phyloP scores from a whole-genome alignment of 768 basidiomycete species.

The Tulasnella sp. region DNA sequence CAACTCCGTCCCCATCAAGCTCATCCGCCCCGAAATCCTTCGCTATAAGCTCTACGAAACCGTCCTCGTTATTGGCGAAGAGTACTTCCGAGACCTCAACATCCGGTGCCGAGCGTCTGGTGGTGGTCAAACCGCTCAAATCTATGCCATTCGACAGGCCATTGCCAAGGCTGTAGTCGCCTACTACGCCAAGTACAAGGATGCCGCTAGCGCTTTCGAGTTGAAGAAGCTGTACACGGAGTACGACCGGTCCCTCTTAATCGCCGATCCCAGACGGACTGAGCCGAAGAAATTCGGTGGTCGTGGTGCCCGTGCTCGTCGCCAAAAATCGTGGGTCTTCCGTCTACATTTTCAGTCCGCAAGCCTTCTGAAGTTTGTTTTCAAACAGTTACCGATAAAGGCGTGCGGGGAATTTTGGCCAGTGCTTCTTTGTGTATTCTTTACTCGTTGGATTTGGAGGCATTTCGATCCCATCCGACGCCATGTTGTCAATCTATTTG shows the following conservation, averaged over 20 bases:
- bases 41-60: constrained; percentile 99
- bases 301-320: constrained; percentile 93
- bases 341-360: not conserved
- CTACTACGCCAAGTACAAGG: constrained; percentile 97
- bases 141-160: constrained; percentile 98
- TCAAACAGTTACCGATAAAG: not conserved
- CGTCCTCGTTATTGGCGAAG: constrained; percentile 86
- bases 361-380: not conserved
- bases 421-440: not conserved
- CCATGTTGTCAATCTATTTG: not conserved
- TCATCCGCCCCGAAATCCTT: constrained; percentile 90
- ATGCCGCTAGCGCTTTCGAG: constrained; percentile 94
- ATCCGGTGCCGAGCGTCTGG: constrained; percentile 98
- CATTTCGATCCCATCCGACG: not conserved
- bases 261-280: constrained; percentile 93
- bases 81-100: constrained; percentile 78
- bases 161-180: constrained; percentile 97
- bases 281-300: constrained; percentile 99
- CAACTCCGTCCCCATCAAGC: constrained; percentile 93
- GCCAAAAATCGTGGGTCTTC: constrained; percentile 79
- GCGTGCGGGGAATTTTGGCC: not conserved
- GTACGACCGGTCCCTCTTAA: constrained; percentile 85
- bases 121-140: constrained; percentile 98
- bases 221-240: constrained; percentile 96
- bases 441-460: not conserved